phyloP scores from a whole-genome alignment of 2,329 filamentous ascomycete genomes.

The Aureobasidium sp. region DNA sequence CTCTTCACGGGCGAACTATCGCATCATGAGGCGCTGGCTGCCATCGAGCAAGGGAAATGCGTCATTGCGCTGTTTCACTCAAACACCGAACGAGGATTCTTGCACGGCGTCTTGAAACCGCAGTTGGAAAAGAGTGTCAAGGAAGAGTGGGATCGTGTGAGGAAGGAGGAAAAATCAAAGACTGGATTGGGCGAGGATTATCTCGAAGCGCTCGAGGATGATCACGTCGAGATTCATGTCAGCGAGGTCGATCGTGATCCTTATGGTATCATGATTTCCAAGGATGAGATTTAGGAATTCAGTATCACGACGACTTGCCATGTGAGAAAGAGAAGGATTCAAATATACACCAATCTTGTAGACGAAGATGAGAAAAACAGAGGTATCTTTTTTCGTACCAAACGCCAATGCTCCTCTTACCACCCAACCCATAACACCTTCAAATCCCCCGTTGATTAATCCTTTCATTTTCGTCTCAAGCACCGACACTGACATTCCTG shows the following conservation, averaged over 20 bases:
- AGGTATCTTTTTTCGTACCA: slow-evolving; percentile 5
- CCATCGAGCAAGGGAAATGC: slow-evolving; percentile 73
- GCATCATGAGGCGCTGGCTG: slow-evolving; percentile 84
- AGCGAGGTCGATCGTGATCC: slow-evolving; percentile 82
- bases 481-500: slow-evolving; percentile 17
- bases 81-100: slow-evolving; percentile 82
- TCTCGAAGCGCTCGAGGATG: slow-evolving; percentile 46
- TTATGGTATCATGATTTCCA: slow-evolving; percentile 62
- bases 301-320: too few relatives aligned
- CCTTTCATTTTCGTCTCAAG: slow-evolving; percentile 3
- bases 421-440: not conserved
- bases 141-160: slow-evolving; percentile 46
- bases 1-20: slow-evolving; percentile 88
- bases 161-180: slow-evolving; percentile 36
- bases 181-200: slow-evolving; percentile 33
- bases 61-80: slow-evolving; percentile 86
- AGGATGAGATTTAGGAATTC: slow-evolving; percentile 24
- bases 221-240: slow-evolving; percentile 58
- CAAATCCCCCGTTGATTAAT: too few relatives aligned
- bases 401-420: not conserved
- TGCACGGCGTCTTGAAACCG: slow-evolving; percentile 62
- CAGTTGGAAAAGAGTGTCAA: slow-evolving; percentile 56
- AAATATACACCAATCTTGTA: not conserved
- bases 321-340: not conserved
- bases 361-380: not conserved